These are phyloP conservation scores for Bimuria novae-zelandiae DNA, from an alignment of 2,329 filamentous ascomycete species.

Conservation along the genomic window DNA sequence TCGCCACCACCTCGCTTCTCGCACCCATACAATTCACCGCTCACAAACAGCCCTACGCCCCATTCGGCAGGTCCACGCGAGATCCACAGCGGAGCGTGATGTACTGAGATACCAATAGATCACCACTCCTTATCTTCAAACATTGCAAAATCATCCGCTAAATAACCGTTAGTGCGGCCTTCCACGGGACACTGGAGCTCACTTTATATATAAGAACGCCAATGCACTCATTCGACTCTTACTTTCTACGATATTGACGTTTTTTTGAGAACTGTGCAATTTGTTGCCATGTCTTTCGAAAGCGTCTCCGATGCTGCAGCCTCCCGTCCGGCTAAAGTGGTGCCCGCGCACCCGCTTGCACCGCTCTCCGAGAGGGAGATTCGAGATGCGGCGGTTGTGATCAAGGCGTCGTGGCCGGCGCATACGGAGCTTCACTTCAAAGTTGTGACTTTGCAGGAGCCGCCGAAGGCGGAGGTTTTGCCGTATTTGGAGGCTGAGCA, in stretches of 20 bases:
- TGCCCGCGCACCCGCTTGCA: slow-evolving; percentile 60
- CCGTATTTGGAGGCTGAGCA: slow-evolving; percentile 69
- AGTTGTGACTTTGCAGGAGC: slow-evolving; percentile 69
- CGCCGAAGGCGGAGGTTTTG: slow-evolving; percentile 62
- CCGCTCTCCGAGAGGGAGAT: slow-evolving; percentile 65
- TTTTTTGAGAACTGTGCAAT: too few relatives aligned
- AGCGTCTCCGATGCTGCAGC: slow-evolving; percentile 26
- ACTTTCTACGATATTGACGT: too few relatives aligned
- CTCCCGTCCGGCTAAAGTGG: slow-evolving; percentile 26
- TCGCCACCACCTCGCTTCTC: not conserved
- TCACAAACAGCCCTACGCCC: slow-evolving; percentile 18
- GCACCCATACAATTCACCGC: slow-evolving; percentile 12
- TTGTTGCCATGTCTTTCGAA: slow-evolving; percentile 34
- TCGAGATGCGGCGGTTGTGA: slow-evolving; percentile 53
- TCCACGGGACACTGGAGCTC: not conserved
- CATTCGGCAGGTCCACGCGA: slow-evolving; percentile 33
- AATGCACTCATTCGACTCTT: too few relatives aligned
- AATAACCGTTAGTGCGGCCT: too few relatives aligned
- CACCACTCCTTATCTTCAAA: slow-evolving; percentile 27
- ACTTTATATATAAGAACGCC: too few relatives aligned
- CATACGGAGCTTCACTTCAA: slow-evolving; percentile 66
- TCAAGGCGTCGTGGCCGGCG: slow-evolving; percentile 60
- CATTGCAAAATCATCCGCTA: too few relatives aligned
- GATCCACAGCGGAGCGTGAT: not conserved
- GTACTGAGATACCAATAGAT: slow-evolving; percentile 17